A percentile compares a stretch with the other conserved stretches of the same genome.
These are phyloP conservation scores for Kalmanozyma brasiliensis DNA, from an alignment of 1,284 basidiomycete species.

Conservation along the genomic window DNA sequence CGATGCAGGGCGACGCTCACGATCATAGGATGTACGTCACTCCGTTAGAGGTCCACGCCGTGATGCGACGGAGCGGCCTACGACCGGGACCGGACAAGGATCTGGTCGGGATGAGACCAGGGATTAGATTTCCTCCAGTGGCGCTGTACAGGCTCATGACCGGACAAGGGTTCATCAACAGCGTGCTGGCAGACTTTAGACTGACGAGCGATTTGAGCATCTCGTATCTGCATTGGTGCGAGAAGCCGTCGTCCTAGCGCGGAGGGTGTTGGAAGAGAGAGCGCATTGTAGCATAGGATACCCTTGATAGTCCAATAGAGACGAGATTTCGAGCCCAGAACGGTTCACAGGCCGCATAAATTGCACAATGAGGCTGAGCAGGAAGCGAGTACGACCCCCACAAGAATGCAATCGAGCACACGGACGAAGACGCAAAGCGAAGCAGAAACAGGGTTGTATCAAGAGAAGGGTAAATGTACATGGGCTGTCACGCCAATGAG, in stretches of 20 bases:
- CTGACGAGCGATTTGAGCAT: conserved; percentile 23
- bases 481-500: neutral
- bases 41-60: conserved; percentile 16
- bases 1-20: conserved; percentile 50
- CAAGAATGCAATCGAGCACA: conserved; percentile 4
- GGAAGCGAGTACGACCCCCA: conserved; percentile 2
- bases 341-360: neutral
- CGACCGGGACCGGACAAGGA: conserved; percentile 18
- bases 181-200: conserved; percentile 17
- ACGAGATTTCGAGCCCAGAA: too few relatives aligned
- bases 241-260: conserved; percentile 1
- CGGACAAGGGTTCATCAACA: conserved; percentile 20
- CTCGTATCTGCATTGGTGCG: conserved; percentile 36
- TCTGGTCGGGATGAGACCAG: conserved; percentile 33
- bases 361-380: neutral
- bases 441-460: conserved; percentile 7
- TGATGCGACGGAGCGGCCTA: conserved; percentile 9
- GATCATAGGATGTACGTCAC: conserved; percentile 47
- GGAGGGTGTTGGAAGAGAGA: too few relatives aligned
- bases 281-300: neutral
- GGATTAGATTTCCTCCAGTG: conserved; percentile 15
- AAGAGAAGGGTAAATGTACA: conserved; percentile 18
- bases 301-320: too few relatives aligned
- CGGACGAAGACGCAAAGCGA: neutral
- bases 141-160: conserved; percentile 23